Conservation (phyloP, 1,284 basidiomycete species). For the Microbotryum scabiosae region DNA sequence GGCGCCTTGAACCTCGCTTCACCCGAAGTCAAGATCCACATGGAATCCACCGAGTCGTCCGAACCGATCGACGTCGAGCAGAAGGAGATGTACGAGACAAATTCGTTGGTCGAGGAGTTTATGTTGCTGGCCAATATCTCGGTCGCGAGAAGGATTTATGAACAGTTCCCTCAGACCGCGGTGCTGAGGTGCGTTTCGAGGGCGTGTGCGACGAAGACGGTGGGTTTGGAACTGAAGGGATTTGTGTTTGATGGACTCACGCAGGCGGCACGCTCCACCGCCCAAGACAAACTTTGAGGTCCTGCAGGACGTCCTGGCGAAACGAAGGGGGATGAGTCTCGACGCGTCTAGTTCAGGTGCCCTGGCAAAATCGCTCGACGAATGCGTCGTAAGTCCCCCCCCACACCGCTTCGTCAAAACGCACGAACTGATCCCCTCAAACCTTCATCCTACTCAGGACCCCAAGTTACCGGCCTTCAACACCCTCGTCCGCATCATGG, state of each 20-base stretch:
- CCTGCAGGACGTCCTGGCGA: slow-evolving; percentile 82
- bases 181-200: slow-evolving; percentile 62
- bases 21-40: slow-evolving; percentile 90
- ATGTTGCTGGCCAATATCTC: slow-evolving; percentile 97
- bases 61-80: slow-evolving; percentile 97
- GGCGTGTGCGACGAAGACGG: background rate
- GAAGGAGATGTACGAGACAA: slow-evolving; percentile 87
- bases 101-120: slow-evolving; percentile 96
- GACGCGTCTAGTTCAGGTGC: slow-evolving; percentile 89
- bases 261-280: slow-evolving; percentile 83
- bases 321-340: slow-evolving; percentile 73
- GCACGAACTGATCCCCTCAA: slow-evolving; percentile 1
- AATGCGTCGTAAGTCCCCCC: slow-evolving; percentile 59
- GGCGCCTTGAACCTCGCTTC: slow-evolving; percentile 95
- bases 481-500: slow-evolving; percentile 97
- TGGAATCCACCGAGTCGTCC: slow-evolving; percentile 83
- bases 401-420: background rate
- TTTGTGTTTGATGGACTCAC: background rate
- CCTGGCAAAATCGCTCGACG: slow-evolving; percentile 80
- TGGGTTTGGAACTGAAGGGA: background rate
- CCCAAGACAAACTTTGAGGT: slow-evolving; percentile 93
- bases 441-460: slow-evolving; percentile 49
- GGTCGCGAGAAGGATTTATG: slow-evolving; percentile 85
- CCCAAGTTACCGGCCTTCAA: slow-evolving; percentile 80
- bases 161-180: slow-evolving; percentile 90